Conservation (phyloP, 2,329 filamentous ascomycete genomes). For the Colletotrichum musicola region DNA sequence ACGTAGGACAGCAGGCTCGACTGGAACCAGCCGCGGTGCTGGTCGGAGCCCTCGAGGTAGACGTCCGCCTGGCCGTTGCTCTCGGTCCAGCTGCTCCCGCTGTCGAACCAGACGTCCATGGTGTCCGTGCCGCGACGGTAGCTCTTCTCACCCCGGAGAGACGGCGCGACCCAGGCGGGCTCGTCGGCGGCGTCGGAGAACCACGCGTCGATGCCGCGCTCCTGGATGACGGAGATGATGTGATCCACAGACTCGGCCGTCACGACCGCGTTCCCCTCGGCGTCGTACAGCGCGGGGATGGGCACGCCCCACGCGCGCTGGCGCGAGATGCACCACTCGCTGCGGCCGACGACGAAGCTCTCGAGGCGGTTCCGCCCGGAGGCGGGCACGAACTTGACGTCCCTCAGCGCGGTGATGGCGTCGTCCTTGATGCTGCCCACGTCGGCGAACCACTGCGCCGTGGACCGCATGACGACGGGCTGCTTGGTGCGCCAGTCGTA, state of each 20-base stretch:
- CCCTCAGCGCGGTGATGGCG: constrained; percentile 76
- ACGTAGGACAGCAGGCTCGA: constrained; percentile 92
- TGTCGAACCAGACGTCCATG: constrained; percentile 99
- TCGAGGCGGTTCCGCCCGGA: constrained; percentile 80
- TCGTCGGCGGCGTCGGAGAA: constrained; percentile 87
- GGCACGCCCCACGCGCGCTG: constrained; percentile 97
- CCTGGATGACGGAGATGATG: constrained; percentile 82
- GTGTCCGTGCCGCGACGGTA: constrained; percentile 89
- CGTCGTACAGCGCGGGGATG: constrained; percentile 89
- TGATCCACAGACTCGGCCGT: constrained; percentile 84
- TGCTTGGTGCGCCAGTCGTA: constrained; percentile 98
- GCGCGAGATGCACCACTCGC: constrained; percentile 97
- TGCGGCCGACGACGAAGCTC: constrained; percentile 88
- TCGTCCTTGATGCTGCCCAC: constrained; percentile 83
- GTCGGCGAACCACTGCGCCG: constrained; percentile 98
- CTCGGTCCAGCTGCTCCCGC: constrained; percentile 90
- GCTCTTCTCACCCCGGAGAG: constrained; percentile 61
- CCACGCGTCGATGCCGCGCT: constrained; percentile 91
- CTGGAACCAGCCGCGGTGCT: constrained; percentile 99
- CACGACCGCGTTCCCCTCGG: constrained; percentile 80
- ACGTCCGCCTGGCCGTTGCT: constrained; percentile 76
- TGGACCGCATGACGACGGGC: constrained; percentile 91
- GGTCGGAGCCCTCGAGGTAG: constrained; percentile 94
- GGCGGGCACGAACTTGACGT: constrained; percentile 84
- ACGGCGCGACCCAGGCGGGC: constrained; percentile 78